These are phyloP conservation scores for Annona cherimola DNA, from an alignment of 164 flowering plant genomes.

Conservation along the genomic window DNA sequence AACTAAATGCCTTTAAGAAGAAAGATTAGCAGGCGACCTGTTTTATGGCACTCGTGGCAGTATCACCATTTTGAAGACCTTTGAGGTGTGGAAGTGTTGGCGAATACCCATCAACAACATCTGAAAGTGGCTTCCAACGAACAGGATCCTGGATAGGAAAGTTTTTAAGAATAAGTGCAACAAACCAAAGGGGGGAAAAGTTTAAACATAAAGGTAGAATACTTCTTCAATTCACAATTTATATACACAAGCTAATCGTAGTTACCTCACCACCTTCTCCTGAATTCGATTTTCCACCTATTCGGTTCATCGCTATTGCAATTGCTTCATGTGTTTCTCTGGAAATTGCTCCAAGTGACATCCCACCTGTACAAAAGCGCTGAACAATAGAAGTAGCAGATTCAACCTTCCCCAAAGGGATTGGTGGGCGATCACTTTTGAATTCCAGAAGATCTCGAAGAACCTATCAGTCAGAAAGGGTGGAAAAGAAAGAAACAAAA, in stretches of 20 bases:
- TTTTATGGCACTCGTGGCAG: conserved; percentile 98
- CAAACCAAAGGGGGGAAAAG: neutral
- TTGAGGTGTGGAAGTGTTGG: conserved; percentile 98
- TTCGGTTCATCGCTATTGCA: conserved; percentile 97
- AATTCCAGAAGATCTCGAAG: conserved; percentile 96
- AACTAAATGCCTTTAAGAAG: neutral
- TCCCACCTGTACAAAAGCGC: conserved; percentile 98
- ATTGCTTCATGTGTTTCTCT: conserved; percentile 99
- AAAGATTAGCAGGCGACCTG: conserved; percentile 48
- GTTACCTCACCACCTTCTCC: conserved; percentile 99
- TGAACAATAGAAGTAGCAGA: conserved; percentile 84
- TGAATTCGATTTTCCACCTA: conserved; percentile 96
- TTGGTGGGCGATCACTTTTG: conserved; percentile 83
- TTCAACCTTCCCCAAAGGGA: conserved; percentile 93
- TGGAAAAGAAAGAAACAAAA: neutral
- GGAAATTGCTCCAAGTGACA: conserved; percentile 99
- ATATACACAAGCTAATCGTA: neutral
- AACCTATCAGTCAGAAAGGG: conserved; percentile 38
- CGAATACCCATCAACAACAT: conserved; percentile 99
- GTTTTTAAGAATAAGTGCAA: neutral
- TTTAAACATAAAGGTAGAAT: neutral
- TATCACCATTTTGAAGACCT: conserved; percentile 99
- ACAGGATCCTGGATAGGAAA: conserved; percentile 70
- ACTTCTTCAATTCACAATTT: neutral
- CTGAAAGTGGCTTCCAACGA: conserved; percentile 93